Conservation (phyloP, 441 rosid genomes). For the Euphorbia schlechtendalii region DNA sequence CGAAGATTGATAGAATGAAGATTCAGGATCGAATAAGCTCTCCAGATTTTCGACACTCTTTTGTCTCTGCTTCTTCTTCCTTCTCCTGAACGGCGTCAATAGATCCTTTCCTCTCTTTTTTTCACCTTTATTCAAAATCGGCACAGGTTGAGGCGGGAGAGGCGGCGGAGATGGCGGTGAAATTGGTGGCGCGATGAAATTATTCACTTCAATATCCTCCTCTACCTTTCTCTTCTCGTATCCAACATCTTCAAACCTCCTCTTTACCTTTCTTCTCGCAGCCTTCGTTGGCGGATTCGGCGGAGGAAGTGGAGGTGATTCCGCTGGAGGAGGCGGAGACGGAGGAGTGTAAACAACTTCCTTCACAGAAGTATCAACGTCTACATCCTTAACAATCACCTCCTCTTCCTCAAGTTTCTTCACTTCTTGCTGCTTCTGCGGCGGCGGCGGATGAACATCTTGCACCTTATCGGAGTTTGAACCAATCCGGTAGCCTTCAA, state of each 20-base stretch:
- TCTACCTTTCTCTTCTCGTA: conserved; percentile 12
- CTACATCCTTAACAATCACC: conserved; percentile 13
- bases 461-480: conserved; percentile 26
- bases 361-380: conserved; percentile 23
- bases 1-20: conserved; percentile 15
- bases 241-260: conserved; percentile 35
- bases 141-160: conserved; percentile 33
- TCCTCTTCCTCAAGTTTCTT: background rate
- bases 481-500: conserved; percentile 27
- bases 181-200: conserved; percentile 4
- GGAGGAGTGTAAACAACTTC: conserved; percentile 14
- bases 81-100: conserved; percentile 41
- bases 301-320: conserved; percentile 16
- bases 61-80: conserved; percentile 60
- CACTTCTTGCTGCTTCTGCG: conserved; percentile 14
- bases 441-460: conserved; percentile 12
- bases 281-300: conserved; percentile 24
- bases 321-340: conserved; percentile 9
- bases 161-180: conserved; percentile 22
- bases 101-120: conserved; percentile 64
- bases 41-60: conserved; percentile 79
- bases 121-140: conserved; percentile 27
- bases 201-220: conserved; percentile 12
- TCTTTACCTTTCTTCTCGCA: conserved; percentile 34
- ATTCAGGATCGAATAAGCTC: conserved; percentile 42